Evolutionary conservation across 2,329 filamentous ascomycete species (phyloP), one percentile per base, ranked within the genome.

Genomic region (Delphinella strobiligena): DNA sequence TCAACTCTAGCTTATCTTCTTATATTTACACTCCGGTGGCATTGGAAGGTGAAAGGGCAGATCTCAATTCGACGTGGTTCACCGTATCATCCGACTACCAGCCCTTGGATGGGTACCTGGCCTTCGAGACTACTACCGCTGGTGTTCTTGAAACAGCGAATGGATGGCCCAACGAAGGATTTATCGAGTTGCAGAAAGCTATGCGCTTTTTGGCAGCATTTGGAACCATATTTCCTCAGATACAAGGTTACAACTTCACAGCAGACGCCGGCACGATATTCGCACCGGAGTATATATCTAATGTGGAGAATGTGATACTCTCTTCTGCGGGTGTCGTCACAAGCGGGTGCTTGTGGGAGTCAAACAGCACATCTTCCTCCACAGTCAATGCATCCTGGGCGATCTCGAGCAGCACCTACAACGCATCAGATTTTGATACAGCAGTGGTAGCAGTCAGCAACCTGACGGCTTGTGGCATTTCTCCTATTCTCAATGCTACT

Each of bases 121-220:
- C 18, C 9, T 19, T 27, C 3, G 14, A 33, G 14, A 12, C 36
- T 5, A n/a, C 5, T 12, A 12, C 36, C n/a, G 48, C 56, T 3
- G 60, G 63, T 14, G 48, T 55, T 5, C 32, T 52, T 2, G 63
- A 62, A 15, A 79, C 75, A 1, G 51, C 62, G 1, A 66, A 77
- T 55, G 78, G 78, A 9, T 82, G 78, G 78, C 78, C 78, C 0
- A 71, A 68, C n/a, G 69, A 74, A 47, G 64, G 67, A 15, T 76
- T 68, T 47, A 55, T 79, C 24, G 72, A 76, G 47, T 64, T 78
- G 33, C 60, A 63, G 2, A 59, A 65, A 34, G 62, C 64, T n/a
- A 67, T 67, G 46, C 63, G 77, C 22, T 48, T 80, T 2, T 50
- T 81, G 2, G 53, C 72, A 7, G 66, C 67, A 29, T 76, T 72